These are phyloP conservation scores for Fragilaria crotonensis DNA, from an alignment of 108 stramenopile genomes.

Conservation along the genomic window DNA sequence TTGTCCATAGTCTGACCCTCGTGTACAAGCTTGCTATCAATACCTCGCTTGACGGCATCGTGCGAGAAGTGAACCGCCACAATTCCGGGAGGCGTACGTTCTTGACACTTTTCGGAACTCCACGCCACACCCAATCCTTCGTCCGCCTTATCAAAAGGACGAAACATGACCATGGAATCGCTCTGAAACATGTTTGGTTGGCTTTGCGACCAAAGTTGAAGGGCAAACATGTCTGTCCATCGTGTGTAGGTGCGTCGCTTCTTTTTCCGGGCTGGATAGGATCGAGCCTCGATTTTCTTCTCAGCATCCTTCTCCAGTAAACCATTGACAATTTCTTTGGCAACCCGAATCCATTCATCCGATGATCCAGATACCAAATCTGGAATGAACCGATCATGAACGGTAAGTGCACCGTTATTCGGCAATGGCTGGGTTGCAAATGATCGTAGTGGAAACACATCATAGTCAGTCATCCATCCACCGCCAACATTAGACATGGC, in stretches of 20 bases:
- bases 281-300: neutral
- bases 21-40: neutral
- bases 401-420: conserved; percentile 3
- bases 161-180: neutral
- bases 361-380: conserved; percentile 1
- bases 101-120: neutral
- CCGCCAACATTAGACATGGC: conserved; percentile 20
- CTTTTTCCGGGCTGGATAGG: neutral
- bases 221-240: conserved; percentile 8
- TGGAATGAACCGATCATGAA: conserved; percentile 2
- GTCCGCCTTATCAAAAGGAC: neutral
- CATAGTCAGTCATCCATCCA: conserved; percentile 22
- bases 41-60: neutral
- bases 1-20: conserved; percentile 2
- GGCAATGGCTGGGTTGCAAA: neutral
- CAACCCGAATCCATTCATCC: conserved; percentile 1
- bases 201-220: neutral
- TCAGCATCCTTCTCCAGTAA: neutral
- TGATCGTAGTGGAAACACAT: conserved; percentile 12
- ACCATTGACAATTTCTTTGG: neutral
- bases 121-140: neutral
- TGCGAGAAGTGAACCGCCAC: conserved; percentile 7
- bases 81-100: neutral
- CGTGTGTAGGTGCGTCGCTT: neutral
- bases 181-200: neutral